Conservation (phyloP, 129 eudicot species). For the Lonicera japonica region DNA sequence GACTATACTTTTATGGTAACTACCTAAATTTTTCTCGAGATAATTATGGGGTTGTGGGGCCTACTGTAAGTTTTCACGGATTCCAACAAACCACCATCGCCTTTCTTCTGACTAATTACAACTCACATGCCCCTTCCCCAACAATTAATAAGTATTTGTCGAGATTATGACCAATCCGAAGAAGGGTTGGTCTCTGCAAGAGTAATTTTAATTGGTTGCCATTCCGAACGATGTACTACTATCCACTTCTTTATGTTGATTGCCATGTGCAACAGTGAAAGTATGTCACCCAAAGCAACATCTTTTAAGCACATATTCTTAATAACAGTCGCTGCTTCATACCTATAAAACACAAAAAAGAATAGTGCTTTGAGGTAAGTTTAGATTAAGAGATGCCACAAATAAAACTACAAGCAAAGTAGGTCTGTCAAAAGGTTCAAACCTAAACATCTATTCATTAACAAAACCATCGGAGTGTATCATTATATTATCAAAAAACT, state of each 20-base stretch:
- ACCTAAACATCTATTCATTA: too few relatives aligned
- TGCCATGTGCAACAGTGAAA: slow-evolving; percentile 73
- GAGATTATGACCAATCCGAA: slow-evolving; percentile 39
- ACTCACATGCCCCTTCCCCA: slow-evolving; percentile 12
- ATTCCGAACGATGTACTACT: slow-evolving; percentile 54
- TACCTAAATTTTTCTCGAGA: slow-evolving; percentile 4
- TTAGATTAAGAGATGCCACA: not conserved
- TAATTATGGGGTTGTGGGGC: not conserved
- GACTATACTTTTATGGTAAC: slow-evolving; percentile 12
- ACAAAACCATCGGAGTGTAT: too few relatives aligned
- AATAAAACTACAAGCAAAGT: not conserved
- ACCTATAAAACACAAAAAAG: slow-evolving; percentile 34
- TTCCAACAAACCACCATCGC: slow-evolving; percentile 1
- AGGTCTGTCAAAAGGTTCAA: too few relatives aligned
- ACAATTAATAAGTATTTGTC: slow-evolving; percentile 14
- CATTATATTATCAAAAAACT: not conserved
- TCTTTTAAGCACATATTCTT: slow-evolving; percentile 68
- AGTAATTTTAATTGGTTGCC: slow-evolving; percentile 72
- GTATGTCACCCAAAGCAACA: slow-evolving; percentile 65
- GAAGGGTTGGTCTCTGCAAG: slow-evolving; percentile 53
- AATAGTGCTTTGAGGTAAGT: not conserved
- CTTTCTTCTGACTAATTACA: slow-evolving; percentile 7
- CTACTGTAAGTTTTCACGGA: not conserved
- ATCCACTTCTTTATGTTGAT: slow-evolving; percentile 68
- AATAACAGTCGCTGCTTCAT: slow-evolving; percentile 75